A percentile compares a stretch with the other conserved stretches of the same genome.
These are phyloP conservation scores for Sporothrix dimorphospora DNA, from an alignment of 2,329 filamentous ascomycete genomes.

Conservation along the genomic window DNA sequence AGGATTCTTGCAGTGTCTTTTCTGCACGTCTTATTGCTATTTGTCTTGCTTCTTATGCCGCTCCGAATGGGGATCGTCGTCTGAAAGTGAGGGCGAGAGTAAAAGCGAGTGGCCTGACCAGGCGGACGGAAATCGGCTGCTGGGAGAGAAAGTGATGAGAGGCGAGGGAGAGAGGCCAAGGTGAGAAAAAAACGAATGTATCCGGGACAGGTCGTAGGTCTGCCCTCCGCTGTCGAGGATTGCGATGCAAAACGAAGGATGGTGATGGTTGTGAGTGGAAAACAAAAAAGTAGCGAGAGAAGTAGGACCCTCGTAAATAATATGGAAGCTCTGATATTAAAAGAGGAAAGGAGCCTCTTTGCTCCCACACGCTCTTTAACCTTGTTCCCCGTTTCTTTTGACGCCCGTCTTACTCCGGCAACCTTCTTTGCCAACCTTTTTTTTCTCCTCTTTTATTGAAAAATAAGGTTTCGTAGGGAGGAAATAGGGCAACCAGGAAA, in stretches of 20 bases:
- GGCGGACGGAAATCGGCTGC: neutral
- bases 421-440: neutral
- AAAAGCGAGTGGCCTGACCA: neutral
- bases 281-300: neutral
- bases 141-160: neutral
- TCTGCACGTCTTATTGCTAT: neutral
- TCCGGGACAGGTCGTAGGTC: neutral
- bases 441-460: neutral
- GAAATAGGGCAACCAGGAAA: neutral
- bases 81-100: neutral
- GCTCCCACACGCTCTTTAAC: neutral
- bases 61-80: neutral
- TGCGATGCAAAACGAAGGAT: neutral
- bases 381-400: neutral
- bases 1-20: neutral
- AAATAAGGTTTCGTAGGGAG: neutral
- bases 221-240: neutral
- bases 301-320: neutral
- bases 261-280: neutral
- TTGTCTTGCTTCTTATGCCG: conserved; percentile 3
- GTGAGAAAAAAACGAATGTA: neutral
- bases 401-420: neutral
- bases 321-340: neutral
- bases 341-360: neutral
- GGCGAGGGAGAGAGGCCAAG: neutral